A percentile compares a stretch with the other conserved stretches of the same genome.
Conservation (phyloP, 495 filamentous ascomycete genomes). For the Penicillium waksmanii region DNA sequence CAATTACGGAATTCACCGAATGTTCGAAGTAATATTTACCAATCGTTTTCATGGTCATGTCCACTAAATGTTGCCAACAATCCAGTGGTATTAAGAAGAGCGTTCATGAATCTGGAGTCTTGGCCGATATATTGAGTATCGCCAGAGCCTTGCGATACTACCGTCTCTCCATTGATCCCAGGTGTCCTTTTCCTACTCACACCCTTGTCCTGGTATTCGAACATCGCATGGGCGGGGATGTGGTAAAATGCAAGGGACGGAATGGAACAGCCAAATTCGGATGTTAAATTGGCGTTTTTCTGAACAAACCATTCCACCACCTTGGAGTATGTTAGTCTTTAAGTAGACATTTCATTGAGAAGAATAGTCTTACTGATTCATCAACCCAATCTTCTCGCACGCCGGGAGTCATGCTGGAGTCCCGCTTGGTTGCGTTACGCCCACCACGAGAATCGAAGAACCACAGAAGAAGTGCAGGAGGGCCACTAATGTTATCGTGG, state of each 20-base stretch:
- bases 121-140: conserved; percentile 46
- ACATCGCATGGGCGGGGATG: conserved; percentile 65
- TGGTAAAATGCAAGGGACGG: conserved; percentile 75
- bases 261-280: conserved; percentile 45
- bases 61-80: conserved; percentile 67
- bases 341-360: not conserved
- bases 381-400: conserved; percentile 44
- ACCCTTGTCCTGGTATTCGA: conserved; percentile 52
- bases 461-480: conserved; percentile 64
- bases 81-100: conserved; percentile 57
- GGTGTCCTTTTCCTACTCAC: conserved; percentile 51
- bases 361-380: conserved; percentile 21
- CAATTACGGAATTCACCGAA: not conserved
- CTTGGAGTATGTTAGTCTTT: conserved; percentile 7
- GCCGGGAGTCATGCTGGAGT: conserved; percentile 36
- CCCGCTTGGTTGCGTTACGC: conserved; percentile 47
- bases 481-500: conserved; percentile 14
- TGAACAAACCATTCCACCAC: conserved; percentile 65
- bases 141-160: conserved; percentile 30
- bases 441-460: conserved; percentile 78
- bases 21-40: conserved; percentile 42
- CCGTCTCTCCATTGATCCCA: conserved; percentile 65
- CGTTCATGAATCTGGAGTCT: conserved; percentile 68
- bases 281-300: conserved; percentile 47
- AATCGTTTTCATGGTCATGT: conserved; percentile 73